Evolutionary conservation across 2,329 filamentous ascomycete genomes (phyloP).

Genomic region (Pezicula neosporulosa): DNA sequence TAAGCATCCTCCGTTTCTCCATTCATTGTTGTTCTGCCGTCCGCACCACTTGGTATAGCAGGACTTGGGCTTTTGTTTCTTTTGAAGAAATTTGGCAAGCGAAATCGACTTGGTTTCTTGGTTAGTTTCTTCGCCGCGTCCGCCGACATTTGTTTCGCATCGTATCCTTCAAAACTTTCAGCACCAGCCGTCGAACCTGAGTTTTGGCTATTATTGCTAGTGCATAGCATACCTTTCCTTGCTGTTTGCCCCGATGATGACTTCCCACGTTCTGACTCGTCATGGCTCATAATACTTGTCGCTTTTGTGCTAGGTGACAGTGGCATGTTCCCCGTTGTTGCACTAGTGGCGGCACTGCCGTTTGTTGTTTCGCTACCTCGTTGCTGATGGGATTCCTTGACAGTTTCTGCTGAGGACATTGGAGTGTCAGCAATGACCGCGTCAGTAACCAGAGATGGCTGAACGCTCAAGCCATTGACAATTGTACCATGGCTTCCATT

Average conservation of each 20-base stretch:
- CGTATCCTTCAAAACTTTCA: slow-evolving; percentile 1
- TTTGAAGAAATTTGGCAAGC: slow-evolving; percentile 30
- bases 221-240: slow-evolving; percentile 18
- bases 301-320: slow-evolving; percentile 63
- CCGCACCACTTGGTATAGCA: slow-evolving; percentile 11
- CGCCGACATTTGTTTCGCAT: slow-evolving; percentile 8
- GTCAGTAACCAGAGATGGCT: slow-evolving; percentile 22
- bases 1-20: too few relatives aligned
- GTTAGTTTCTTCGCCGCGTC: slow-evolving; percentile 44
- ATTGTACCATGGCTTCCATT: slow-evolving; percentile 8
- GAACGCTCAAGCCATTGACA: slow-evolving; percentile 7
- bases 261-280: slow-evolving; percentile 7
- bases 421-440: slow-evolving; percentile 18
- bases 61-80: slow-evolving; percentile 26
- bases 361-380: slow-evolving; percentile 61
- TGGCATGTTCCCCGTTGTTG: slow-evolving; percentile 61
- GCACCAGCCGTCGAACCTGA: slow-evolving; percentile 4
- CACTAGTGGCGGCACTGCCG: slow-evolving; percentile 56
- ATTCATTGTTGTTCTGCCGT: neutral
- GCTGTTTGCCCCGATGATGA: slow-evolving; percentile 11
- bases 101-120: slow-evolving; percentile 61
- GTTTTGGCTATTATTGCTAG: slow-evolving; percentile 16
- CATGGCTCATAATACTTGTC: slow-evolving; percentile 59
- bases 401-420: slow-evolving; percentile 11
- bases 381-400: slow-evolving; percentile 30